Base-by-base conservation (phyloP, 768 basidiomycete genomes). In the Melanogaster broomeanus region DNA sequence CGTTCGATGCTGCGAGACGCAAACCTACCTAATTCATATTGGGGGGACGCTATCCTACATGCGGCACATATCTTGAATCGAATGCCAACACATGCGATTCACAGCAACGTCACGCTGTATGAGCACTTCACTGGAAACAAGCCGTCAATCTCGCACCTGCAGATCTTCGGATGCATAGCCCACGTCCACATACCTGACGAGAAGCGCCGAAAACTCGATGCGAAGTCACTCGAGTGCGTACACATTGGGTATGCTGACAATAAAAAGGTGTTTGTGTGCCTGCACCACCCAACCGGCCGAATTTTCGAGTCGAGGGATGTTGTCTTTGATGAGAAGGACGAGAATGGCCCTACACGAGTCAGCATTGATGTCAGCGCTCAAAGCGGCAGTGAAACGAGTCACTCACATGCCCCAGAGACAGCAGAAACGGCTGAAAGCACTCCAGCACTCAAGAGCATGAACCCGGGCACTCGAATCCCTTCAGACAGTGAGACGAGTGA, bases 181-280 rank as follows among this genome's bases (percentile, higher is more conserved):
- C 65, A 62, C 31, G 63, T 61, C 8, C 61, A 59, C 48, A 57
- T 63, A n/a, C 64, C 45, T 28, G 58, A 65, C 44, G 58, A 70
- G 38, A 63, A 60, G 13, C 49, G 8, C 25, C 25, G 19, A 11
- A 46, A 46, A 35, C 45, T 46, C 18, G 34, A 34, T 21, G 27
- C 31, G 4, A 46, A 46, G 18, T 35, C 31, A 46, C 28, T 46
- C 2, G 34, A 46, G 31, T 46, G 45, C 28, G 21, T 35, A 3
- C 13, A 46, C 22, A 9, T 46, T 10, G 45, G 45, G 6, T 35
- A 35, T 22, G n/a, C 28, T 3, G 16, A 46, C 25, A 24, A 46
- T 28, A 4, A 18, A 5, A 46, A 35, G 15, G 45, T 30, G 6
- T 37, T n/a, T 25, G 18, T 47, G 6, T 37, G 45, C 25, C 12